A percentile compares a stretch with the other conserved stretches of the same genome.
These are phyloP conservation scores for Megacollybia platyphylla DNA, from an alignment of 1,284 basidiomycete species.

Conservation along the genomic window DNA sequence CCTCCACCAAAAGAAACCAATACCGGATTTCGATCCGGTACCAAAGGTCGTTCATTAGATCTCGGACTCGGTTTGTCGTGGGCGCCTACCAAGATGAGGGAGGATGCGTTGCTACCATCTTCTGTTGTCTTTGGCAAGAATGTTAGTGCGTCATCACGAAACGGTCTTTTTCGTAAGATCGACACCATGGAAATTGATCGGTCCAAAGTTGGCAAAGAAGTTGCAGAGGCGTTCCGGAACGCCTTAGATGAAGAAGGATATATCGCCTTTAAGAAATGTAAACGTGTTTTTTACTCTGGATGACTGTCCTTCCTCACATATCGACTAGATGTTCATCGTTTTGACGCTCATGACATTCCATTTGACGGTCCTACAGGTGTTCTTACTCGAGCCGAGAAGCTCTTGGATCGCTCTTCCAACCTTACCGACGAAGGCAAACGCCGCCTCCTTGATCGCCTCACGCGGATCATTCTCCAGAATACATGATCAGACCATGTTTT, in stretches of 20 bases:
- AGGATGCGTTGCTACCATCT: conserved; percentile 43
- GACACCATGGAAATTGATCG: conserved; percentile 7
- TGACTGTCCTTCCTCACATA: conserved; percentile 3
- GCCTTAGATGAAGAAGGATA: conserved; percentile 51
- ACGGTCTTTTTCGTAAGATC: conserved; percentile 4
- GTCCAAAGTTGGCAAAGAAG: conserved; percentile 34
- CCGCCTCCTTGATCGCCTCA: conserved; percentile 45
- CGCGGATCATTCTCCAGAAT: conserved; percentile 48
- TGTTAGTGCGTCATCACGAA: conserved; percentile 14
- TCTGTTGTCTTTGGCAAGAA: conserved; percentile 19
- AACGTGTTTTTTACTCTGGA: conserved; percentile 14
- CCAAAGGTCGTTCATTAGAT: conserved; percentile 56
- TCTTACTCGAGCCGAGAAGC: conserved; percentile 42
- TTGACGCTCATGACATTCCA: conserved; percentile 61
- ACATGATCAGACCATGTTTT: conserved; percentile 17
- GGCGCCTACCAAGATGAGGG: conserved; percentile 53
- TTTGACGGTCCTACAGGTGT: conserved; percentile 62
- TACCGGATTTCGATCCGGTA: conserved; percentile 23
- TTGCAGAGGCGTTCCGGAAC: conserved; percentile 50
- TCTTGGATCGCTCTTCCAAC: conserved; percentile 36
- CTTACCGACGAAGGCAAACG: conserved; percentile 36
- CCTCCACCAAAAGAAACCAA: conserved; percentile 12
- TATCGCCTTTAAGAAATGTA: conserved; percentile 58
- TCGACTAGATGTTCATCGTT: conserved; percentile 44
- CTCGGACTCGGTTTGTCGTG: conserved; percentile 49